phyloP scores from a whole-genome alignment of 345 rosid species.

The Xanthoceras sorbifolium region DNA sequence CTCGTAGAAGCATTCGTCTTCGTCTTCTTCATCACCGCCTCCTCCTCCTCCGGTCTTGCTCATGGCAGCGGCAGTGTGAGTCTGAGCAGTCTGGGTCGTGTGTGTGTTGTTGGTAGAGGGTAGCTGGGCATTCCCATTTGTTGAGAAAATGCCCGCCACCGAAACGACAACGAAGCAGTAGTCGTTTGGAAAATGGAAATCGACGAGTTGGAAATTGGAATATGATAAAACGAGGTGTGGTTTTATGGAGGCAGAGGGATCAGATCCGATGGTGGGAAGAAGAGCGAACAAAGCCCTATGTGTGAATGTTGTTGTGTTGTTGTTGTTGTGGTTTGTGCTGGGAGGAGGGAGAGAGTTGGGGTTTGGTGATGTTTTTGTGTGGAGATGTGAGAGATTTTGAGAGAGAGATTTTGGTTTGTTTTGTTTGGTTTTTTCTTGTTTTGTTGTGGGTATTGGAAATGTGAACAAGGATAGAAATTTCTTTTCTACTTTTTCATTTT shows the following conservation, averaged over 20 bases:
- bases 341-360: slow-evolving; percentile 21
- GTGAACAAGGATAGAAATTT: slow-evolving; percentile 2
- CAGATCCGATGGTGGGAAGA: slow-evolving; percentile 43
- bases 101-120: background rate
- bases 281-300: slow-evolving; percentile 18
- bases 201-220: too few species aligned
- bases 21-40: slow-evolving; percentile 45
- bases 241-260: slow-evolving; percentile 23
- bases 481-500: background rate
- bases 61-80: slow-evolving; percentile 25
- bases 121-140: slow-evolving; percentile 54
- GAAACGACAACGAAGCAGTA: background rate
- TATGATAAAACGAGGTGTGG: slow-evolving; percentile 13
- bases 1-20: slow-evolving; percentile 73
- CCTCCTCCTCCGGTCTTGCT: slow-evolving; percentile 27
- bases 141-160: slow-evolving; percentile 37
- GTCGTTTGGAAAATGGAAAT: slow-evolving; percentile 11
- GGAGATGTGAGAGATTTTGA: slow-evolving; percentile 17
- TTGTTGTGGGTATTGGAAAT: background rate
- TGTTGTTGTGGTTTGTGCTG: background rate
- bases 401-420: slow-evolving; percentile 24
- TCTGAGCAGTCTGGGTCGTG: too few species aligned
- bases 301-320: background rate
- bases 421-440: slow-evolving; percentile 9
- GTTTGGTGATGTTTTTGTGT: slow-evolving; percentile 42